Evolutionary conservation across 768 basidiomycete genomes (phyloP).

Genomic region (Russula virescens): DNA sequence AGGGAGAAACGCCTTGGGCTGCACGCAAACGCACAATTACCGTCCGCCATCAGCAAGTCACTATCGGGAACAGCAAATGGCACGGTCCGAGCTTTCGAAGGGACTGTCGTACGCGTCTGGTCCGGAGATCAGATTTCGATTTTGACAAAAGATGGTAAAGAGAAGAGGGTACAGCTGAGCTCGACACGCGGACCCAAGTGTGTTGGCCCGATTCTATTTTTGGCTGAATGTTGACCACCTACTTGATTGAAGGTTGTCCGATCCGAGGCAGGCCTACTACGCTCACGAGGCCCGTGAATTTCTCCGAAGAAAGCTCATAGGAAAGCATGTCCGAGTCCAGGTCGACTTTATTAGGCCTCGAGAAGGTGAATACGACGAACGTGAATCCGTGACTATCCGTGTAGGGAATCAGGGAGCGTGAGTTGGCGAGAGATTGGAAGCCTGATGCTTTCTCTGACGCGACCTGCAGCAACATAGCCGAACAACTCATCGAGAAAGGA

Average conservation of each 20-base stretch:
- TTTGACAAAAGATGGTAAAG: conserved; percentile 67
- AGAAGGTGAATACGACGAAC: conserved; percentile 91
- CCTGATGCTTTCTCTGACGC: background rate
- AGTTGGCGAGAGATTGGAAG: conserved; percentile 29
- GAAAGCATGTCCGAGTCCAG: conserved; percentile 75
- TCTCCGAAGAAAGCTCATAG: conserved; percentile 85
- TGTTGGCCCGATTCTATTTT: conserved; percentile 23
- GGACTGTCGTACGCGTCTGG: conserved; percentile 82
- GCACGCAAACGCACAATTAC: conserved; percentile 52
- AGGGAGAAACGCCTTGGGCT: conserved; percentile 69
- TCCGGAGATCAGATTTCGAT: conserved; percentile 87
- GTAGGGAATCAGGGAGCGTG: conserved; percentile 78
- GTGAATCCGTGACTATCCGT: conserved; percentile 86
- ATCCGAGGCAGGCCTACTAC: conserved; percentile 80
- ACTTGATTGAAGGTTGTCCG: conserved; percentile 56
- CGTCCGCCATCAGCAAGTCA: conserved; percentile 46
- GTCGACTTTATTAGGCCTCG: conserved; percentile 88
- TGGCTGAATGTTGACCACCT: background rate
- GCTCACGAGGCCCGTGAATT: conserved; percentile 93
- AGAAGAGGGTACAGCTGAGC: conserved; percentile 80
- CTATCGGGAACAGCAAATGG: conserved; percentile 37
- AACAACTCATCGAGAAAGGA: conserved; percentile 91
- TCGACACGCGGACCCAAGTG: conserved; percentile 84
- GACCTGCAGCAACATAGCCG: conserved; percentile 74
- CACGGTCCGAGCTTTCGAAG: conserved; percentile 60